Percentiles rank a stretch among this genome's conserved stretches.
These are phyloP conservation scores for Diplogelasinospora grovesii DNA, from an alignment of 495 filamentous ascomycete species.

Conservation along the genomic window DNA sequence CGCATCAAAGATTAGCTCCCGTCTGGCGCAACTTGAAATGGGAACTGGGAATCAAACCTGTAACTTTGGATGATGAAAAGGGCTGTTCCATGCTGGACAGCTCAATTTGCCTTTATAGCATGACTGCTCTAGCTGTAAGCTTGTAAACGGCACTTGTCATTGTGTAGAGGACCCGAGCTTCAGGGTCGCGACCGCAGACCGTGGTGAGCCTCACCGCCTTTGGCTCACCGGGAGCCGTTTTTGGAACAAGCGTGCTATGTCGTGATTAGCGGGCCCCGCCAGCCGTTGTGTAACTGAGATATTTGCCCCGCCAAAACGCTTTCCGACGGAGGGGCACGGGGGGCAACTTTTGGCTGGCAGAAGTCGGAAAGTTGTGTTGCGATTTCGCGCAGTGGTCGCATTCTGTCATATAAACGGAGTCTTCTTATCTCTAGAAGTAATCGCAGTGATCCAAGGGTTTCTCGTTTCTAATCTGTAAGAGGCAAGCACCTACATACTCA, in stretches of 20 bases:
- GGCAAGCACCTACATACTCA: no score
- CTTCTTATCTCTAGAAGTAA: no score
- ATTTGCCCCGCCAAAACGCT: no score
- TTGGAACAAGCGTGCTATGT: conserved; percentile 4
- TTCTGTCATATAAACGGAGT: no score
- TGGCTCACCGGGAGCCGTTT: conserved; percentile 1
- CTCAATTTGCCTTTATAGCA: conserved; percentile 20
- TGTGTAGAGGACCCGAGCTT: neutral
- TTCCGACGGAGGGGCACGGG: no score
- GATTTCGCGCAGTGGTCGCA: no score
- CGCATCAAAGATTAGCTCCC: conserved; percentile 1
- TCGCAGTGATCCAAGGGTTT: no score
- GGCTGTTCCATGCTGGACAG: conserved; percentile 52
- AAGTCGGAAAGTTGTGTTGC: no score
- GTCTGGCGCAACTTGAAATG: neutral
- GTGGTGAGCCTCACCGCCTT: conserved; percentile 1
- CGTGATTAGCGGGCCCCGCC: no score
- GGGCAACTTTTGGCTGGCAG: no score
- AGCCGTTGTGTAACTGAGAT: no score
- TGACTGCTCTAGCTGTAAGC: conserved; percentile 11
- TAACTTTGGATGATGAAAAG: conserved; percentile 65
- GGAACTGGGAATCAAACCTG: conserved; percentile 40
- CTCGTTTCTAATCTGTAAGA: no score
- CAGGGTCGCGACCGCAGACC: conserved; percentile 1
- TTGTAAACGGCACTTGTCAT: conserved; percentile 1